These are phyloP conservation scores for Xylariomycetidae sp. DNA, from an alignment of 2,329 filamentous ascomycete species.

Conservation along the genomic window DNA sequence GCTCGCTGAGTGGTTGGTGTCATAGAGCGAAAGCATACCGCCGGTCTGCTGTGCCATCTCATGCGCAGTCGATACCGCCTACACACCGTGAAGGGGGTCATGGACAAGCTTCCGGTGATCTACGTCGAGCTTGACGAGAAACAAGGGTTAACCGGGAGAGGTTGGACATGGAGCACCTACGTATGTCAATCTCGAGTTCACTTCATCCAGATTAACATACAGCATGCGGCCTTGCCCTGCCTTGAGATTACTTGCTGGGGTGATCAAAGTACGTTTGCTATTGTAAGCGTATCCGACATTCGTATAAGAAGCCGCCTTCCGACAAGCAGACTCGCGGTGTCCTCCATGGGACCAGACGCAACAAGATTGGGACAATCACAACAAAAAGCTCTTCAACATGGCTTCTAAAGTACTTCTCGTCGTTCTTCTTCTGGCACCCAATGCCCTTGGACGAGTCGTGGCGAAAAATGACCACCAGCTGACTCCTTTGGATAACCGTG, in stretches of 20 bases:
- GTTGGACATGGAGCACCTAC: background rate
- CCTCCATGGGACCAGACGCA: background rate
- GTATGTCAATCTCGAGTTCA: background rate
- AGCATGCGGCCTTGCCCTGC: background rate
- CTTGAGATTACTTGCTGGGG: background rate
- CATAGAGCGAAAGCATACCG: no score
- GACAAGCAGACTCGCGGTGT: background rate
- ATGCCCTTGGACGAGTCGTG: conserved; percentile 1
- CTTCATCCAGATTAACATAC: conserved; percentile 1
- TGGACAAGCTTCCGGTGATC: no score
- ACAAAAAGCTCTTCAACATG: conserved; percentile 1
- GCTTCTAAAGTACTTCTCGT: conserved; percentile 1
- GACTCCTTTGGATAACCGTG: background rate
- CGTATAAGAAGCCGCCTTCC: conserved; percentile 1
- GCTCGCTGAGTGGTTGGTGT: no score
- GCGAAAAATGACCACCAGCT: background rate
- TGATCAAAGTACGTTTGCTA: no score
- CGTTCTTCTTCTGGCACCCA: conserved; percentile 1
- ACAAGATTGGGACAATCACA: background rate
- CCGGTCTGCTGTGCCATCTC: no score
- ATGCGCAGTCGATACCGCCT: no score
- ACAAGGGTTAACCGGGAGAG: no score
- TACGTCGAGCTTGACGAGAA: background rate
- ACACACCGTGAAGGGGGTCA: no score
- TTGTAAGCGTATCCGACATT: no score